Percentiles rank a stretch among this genome's conserved stretches.
phyloP scores from a whole-genome alignment of 192 early-diverging fungal species.

The Podila epigama region DNA sequence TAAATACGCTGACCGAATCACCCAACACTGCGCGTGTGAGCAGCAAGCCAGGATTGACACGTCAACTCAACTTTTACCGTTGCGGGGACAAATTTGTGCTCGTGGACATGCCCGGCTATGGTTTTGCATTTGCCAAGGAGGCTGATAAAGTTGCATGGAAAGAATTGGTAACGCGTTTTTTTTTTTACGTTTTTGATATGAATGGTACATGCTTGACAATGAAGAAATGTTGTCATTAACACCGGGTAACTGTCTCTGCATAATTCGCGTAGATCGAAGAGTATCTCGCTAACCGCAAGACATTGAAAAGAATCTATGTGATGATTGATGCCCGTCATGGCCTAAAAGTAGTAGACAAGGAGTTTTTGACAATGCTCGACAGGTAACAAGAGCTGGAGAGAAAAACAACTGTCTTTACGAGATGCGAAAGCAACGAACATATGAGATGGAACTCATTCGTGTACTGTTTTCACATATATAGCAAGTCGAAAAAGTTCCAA shows the following conservation, averaged over 20 bases:
- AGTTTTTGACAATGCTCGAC: conserved; percentile 61
- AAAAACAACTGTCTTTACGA: too few species aligned
- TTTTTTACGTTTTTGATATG: conserved; percentile 1
- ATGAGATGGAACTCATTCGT: too few species aligned
- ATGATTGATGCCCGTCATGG: conserved; percentile 83
- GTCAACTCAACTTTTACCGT: conserved; percentile 82
- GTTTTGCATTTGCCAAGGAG: conserved; percentile 81
- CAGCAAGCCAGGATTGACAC: conserved; percentile 79
- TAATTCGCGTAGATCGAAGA: conserved; percentile 78
- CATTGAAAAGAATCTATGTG: conserved; percentile 70
- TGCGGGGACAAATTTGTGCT: conserved; percentile 67
- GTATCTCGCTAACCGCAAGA: conserved; percentile 63
- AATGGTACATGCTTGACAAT: too few species aligned
- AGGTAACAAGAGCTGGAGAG: conserved; percentile 50
- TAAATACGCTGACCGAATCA: conserved; percentile 72
- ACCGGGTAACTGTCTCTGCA: too few species aligned
- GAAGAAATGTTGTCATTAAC: too few species aligned
- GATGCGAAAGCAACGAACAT: too few species aligned
- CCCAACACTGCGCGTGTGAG: conserved; percentile 67
- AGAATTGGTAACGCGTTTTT: conserved; percentile 54
- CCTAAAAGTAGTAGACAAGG: conserved; percentile 61
- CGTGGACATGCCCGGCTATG: conserved; percentile 86
- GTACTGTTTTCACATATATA: conserved; percentile 15
- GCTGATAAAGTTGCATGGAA: conserved; percentile 60
- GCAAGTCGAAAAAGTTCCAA: conserved; percentile 54